Percentiles rank a stretch among this genome's conserved stretches.
Conservation (phyloP, 192 early-diverging fungal species). For the Coemansia sp. region DNA sequence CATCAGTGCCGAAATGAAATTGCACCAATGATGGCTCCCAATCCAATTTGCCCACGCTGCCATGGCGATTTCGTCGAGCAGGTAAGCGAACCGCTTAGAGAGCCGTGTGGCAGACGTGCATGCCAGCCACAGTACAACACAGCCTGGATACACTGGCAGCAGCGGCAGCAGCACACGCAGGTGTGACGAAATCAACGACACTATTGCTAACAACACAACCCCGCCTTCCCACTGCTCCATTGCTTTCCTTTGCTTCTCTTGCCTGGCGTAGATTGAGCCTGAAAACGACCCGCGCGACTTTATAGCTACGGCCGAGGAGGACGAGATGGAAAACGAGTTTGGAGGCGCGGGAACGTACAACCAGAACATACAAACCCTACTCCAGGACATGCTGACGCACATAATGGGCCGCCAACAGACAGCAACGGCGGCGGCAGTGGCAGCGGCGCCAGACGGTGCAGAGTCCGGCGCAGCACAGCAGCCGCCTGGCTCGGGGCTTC, state of each 20-base stretch:
- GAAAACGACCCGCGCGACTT: slow-evolving; percentile 49
- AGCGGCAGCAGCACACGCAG: no score
- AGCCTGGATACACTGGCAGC: no score
- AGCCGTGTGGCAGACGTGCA: not conserved
- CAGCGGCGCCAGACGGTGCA: not conserved
- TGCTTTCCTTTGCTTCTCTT: no score
- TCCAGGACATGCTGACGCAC: slow-evolving; percentile 37
- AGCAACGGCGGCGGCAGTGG: not conserved
- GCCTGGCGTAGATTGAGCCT: slow-evolving; percentile 22
- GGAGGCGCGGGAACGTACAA: slow-evolving; percentile 53
- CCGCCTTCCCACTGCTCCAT: no score
- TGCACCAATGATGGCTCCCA: slow-evolving; percentile 64
- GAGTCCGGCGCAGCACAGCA: not conserved
- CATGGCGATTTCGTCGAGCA: slow-evolving; percentile 81
- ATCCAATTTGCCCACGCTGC: slow-evolving; percentile 77
- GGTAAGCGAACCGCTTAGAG: slow-evolving; percentile 37
- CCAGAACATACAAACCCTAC: slow-evolving; percentile 41
- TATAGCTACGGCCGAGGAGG: slow-evolving; percentile 20
- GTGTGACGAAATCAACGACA: not conserved
- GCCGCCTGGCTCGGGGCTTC: slow-evolving; percentile 11
- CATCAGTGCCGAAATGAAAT: slow-evolving; percentile 63
- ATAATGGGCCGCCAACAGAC: slow-evolving; percentile 26
- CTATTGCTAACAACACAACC: not conserved
- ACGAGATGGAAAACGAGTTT: slow-evolving; percentile 54
- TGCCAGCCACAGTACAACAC: no score